Conservation (phyloP, 1,284 basidiomycete species). For the Fomitopsis palustris region DNA sequence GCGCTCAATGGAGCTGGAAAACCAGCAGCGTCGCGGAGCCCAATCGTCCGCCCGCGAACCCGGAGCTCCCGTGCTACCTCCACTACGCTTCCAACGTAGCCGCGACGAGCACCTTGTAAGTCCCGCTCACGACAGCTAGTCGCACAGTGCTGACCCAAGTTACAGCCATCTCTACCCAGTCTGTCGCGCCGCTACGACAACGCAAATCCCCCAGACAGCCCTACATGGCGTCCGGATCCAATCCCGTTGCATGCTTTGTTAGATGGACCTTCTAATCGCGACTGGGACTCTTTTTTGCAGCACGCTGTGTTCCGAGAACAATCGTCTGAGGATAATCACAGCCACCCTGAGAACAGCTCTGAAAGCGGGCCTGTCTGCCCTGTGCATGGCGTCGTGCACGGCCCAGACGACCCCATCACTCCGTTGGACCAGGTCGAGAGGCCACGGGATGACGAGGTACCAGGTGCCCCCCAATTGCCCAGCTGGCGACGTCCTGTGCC, state of each 20-base stretch:
- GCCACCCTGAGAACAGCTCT: background rate
- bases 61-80: background rate
- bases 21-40: background rate
- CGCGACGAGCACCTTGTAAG: background rate
- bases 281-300: background rate
- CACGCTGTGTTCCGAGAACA: background rate
- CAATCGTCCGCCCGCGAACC: background rate
- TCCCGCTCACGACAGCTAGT: background rate
- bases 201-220: background rate
- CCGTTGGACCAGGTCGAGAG: background rate
- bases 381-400: background rate
- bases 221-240: background rate
- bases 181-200: background rate
- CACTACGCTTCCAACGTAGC: background rate
- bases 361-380: background rate
- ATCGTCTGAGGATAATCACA: background rate
- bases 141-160: background rate
- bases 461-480: background rate
- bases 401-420: background rate
- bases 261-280: background rate
- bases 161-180: background rate
- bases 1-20: conserved; percentile 14
- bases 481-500: background rate
- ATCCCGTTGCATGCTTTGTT: background rate
- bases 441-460: background rate